A percentile compares a stretch with the other conserved stretches of the same genome.
Conservation (phyloP, 1,284 basidiomycete genomes). For the Tilletia indica region DNA sequence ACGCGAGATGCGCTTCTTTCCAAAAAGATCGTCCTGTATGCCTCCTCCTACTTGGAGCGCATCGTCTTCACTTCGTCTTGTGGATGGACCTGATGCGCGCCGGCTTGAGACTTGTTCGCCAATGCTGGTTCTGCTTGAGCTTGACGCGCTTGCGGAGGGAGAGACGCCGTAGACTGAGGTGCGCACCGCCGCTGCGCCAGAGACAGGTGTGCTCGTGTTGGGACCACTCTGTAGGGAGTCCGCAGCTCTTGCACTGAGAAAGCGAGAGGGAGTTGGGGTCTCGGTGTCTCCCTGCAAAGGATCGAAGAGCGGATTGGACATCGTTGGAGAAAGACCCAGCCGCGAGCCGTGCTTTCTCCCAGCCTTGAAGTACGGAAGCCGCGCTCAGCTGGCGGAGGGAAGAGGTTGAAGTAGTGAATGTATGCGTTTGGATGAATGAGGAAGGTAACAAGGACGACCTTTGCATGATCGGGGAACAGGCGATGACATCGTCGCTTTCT, state of each 20-base stretch:
- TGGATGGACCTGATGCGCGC: neutral
- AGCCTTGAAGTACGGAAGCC: no score
- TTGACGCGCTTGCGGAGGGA: no score
- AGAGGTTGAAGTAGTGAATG: no score
- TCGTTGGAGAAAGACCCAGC: neutral
- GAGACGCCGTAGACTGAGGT: neutral
- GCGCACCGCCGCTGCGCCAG: neutral
- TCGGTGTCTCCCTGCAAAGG: neutral
- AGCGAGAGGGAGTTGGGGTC: slow-evolving; percentile 2
- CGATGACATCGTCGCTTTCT: neutral
- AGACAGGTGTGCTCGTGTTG: no score
- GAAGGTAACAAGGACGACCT: neutral
- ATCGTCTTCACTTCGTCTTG: neutral
- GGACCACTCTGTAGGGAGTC: no score
- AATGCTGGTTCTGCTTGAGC: no score
- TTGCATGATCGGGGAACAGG: neutral
- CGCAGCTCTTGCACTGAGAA: neutral
- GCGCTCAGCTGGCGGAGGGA: no score
- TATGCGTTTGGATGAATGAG: no score
- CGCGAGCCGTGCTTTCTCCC: no score
- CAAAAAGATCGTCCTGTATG: slow-evolving; percentile 9
- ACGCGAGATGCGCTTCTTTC: neutral
- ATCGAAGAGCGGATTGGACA: slow-evolving; percentile 15
- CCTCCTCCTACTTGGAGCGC: neutral
- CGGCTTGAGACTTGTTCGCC: no score